A percentile compares a stretch with the other conserved stretches of the same genome.
Evolutionary conservation across 1,139 yeast genomes (phyloP).

Genomic region (Candida sp.): DNA sequence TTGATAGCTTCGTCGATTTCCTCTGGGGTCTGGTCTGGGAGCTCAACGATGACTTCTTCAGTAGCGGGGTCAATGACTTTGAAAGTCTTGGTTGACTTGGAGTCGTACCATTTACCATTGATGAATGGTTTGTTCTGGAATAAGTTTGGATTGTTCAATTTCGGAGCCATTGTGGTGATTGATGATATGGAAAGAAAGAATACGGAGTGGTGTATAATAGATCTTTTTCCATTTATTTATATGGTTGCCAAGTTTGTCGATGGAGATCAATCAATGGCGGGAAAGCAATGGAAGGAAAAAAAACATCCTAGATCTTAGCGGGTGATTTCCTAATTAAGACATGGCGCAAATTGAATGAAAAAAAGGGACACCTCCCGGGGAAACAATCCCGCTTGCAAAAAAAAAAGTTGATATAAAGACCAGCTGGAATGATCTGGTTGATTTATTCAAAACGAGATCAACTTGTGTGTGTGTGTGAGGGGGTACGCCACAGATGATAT

Average conservation of each 20-base stretch:
- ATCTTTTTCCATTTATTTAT: not conserved
- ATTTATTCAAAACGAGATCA: no score
- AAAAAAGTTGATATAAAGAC: no score
- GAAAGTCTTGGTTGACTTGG: slow-evolving; percentile 57
- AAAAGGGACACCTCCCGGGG: no score
- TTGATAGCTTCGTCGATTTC: slow-evolving; percentile 65
- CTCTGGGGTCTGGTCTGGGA: slow-evolving; percentile 60
- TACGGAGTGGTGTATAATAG: not conserved
- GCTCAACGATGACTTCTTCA: slow-evolving; percentile 55
- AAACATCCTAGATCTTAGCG: not conserved
- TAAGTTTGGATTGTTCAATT: slow-evolving; percentile 57
- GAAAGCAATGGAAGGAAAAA: not conserved
- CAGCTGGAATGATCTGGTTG: no score
- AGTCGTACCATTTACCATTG: slow-evolving; percentile 72
- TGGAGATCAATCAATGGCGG: not conserved
- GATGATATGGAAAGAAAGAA: not conserved
- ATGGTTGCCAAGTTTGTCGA: not conserved
- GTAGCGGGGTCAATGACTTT: slow-evolving; percentile 81
- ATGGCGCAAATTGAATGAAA: not conserved
- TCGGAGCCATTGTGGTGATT: slow-evolving; percentile 11
- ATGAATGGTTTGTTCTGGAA: slow-evolving; percentile 62
- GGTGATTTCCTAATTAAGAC: not conserved
- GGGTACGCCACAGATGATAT: no score
- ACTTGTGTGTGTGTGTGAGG: no score
- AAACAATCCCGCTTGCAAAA: no score